These are phyloP conservation scores for Ceratonia siliqua DNA, from an alignment of 306 rosid species.

Conservation along the genomic window DNA sequence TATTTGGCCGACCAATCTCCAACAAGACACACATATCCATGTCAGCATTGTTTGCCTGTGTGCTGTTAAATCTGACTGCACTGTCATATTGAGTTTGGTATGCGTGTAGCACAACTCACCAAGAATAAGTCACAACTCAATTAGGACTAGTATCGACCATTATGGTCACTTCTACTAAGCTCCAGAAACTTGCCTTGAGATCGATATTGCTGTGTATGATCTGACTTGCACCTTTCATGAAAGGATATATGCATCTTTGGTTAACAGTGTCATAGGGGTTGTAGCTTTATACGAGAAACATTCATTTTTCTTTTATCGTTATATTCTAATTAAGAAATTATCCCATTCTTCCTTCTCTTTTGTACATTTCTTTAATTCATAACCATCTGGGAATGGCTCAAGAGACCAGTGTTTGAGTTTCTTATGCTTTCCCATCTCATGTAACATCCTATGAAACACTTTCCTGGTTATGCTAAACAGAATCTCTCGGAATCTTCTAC, in stretches of 20 bases:
- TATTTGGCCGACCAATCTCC: not conserved
- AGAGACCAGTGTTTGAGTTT: too few species aligned
- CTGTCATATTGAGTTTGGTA: not conserved
- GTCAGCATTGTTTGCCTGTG: not conserved
- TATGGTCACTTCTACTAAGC: not conserved
- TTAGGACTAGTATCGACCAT: not conserved
- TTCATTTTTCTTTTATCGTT: not conserved
- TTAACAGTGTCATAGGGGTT: not conserved
- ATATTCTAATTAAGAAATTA: too few species aligned
- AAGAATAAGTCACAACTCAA: not conserved
- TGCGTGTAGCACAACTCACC: not conserved
- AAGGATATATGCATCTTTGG: not conserved
- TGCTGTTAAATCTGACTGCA: not conserved
- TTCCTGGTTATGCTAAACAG: too few species aligned
- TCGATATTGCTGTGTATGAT: not conserved
- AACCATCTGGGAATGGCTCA: too few species aligned
- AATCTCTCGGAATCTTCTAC: not conserved
- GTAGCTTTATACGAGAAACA: not conserved
- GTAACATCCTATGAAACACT: too few species aligned
- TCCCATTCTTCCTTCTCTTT: too few species aligned
- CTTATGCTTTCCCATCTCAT: too few species aligned
- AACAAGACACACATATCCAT: not conserved
- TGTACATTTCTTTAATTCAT: too few species aligned
- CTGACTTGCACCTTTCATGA: constrained; percentile 8
- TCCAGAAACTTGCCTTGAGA: not conserved